Conservation (phyloP, 306 rosid genomes). For the Clitoria ternatea region DNA sequence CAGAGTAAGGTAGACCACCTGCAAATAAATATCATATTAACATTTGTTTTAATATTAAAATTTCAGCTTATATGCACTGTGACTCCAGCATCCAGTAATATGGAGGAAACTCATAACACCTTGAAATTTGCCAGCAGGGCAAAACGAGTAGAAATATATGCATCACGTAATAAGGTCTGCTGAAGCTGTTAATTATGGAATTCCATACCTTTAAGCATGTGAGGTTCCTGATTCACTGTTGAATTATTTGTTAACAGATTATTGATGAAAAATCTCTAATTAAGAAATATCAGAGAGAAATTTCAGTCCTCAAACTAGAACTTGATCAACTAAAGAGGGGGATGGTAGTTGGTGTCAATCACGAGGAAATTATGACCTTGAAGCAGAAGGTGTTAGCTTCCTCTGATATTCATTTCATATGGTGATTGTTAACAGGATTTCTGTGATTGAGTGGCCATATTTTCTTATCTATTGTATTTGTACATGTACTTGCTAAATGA, state of each 20-base stretch:
- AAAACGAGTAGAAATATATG: constrained; percentile 93
- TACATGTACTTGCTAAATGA: constrained; percentile 17
- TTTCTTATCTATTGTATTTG: constrained; percentile 12
- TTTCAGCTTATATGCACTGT: constrained; percentile 97
- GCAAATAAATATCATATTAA: background rate
- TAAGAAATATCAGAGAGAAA: constrained; percentile 96
- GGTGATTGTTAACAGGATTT: background rate
- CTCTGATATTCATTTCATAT: constrained; percentile 9
- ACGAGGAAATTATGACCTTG: constrained; percentile 82
- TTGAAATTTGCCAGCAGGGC: constrained; percentile 99
- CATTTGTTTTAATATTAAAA: constrained; percentile 21
- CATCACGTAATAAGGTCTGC: constrained; percentile 90
- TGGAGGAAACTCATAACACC: constrained; percentile 99
- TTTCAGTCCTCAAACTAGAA: constrained; percentile 81
- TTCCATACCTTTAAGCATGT: constrained; percentile 10
- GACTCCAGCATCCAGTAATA: constrained; percentile 97
- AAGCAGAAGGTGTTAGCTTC: constrained; percentile 71
- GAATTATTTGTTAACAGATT: constrained; percentile 54
- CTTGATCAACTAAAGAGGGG: constrained; percentile 94
- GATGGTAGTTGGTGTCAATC: constrained; percentile 76
- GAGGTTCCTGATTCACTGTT: constrained; percentile 13
- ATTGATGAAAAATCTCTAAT: constrained; percentile 97
- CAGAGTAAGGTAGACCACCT: background rate
- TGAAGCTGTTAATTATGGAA: constrained; percentile 10
- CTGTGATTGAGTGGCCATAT: constrained; percentile 16